A percentile compares a stretch with the other conserved stretches of the same genome.
phyloP scores from a whole-genome alignment of 441 rosid species.

The Pelargonium citronellum region DNA sequence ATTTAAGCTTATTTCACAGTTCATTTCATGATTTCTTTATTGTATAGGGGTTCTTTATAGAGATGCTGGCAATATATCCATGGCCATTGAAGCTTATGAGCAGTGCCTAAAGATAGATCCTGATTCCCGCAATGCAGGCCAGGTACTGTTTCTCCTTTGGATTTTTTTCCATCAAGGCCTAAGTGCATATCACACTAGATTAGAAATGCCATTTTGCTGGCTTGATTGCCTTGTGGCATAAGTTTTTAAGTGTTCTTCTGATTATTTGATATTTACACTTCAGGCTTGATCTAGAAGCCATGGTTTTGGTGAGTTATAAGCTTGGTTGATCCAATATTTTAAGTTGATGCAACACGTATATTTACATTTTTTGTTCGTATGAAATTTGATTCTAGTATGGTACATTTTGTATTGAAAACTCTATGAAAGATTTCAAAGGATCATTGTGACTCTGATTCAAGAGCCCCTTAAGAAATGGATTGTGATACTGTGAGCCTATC shows the following conservation, averaged over 20 bases:
- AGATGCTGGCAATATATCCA: slow-evolving; percentile 90
- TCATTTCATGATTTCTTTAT: slow-evolving; percentile 21
- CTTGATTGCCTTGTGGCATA: not conserved
- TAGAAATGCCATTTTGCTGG: not conserved
- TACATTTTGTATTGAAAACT: no score
- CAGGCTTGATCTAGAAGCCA: not conserved
- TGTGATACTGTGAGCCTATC: no score
- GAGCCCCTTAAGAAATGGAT: no score
- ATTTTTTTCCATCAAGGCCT: not conserved
- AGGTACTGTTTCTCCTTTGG: slow-evolving; percentile 38
- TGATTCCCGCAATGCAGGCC: slow-evolving; percentile 99
- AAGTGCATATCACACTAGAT: not conserved
- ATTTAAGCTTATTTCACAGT: slow-evolving; percentile 16
- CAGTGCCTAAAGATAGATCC: slow-evolving; percentile 97
- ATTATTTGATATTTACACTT: not conserved
- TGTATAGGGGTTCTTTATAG: slow-evolving; percentile 86
- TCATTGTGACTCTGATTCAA: no score
- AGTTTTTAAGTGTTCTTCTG: not conserved
- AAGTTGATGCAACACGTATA: no score
- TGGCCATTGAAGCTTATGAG: slow-evolving; percentile 85
- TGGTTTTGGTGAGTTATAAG: not conserved
- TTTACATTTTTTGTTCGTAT: no score
- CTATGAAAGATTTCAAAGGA: no score
- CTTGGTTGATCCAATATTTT: no score
- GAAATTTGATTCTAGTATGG: no score